A percentile compares a stretch with the other conserved stretches of the same genome.
phyloP scores from a whole-genome alignment of 2,329 filamentous ascomycete genomes.

The Aspergillus persii region DNA sequence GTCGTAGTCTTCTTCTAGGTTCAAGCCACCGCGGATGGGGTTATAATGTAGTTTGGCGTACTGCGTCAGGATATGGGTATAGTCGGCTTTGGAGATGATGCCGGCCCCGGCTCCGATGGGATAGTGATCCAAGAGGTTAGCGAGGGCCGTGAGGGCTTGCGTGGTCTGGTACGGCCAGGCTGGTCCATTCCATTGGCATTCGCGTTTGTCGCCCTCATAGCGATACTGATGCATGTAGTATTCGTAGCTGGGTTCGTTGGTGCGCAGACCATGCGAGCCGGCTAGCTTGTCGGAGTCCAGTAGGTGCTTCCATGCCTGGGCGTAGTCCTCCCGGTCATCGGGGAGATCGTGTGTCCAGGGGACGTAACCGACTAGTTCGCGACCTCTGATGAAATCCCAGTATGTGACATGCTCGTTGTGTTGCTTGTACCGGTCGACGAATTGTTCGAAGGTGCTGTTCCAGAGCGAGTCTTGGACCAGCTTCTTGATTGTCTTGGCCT shows the following conservation, averaged over 20 bases:
- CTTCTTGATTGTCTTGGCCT: constrained; percentile 36
- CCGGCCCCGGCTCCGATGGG: constrained; percentile 20
- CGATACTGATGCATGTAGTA: constrained; percentile 41
- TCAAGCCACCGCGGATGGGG: constrained; percentile 26
- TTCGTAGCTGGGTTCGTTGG: constrained; percentile 45
- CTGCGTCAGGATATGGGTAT: constrained; percentile 35
- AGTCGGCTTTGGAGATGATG: constrained; percentile 28
- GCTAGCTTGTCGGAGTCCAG: constrained; percentile 34
- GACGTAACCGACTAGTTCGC: constrained; percentile 45
- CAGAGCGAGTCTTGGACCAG: constrained; percentile 42
- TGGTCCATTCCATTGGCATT: constrained; percentile 49
- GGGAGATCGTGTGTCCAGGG: constrained; percentile 46
- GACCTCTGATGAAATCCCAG: constrained; percentile 39
- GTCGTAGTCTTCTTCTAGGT: constrained; percentile 47
- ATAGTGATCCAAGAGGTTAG: constrained; percentile 46
- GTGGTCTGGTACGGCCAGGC: constrained; percentile 47
- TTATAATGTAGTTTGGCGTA: constrained; percentile 45
- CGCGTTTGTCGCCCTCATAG: constrained; percentile 35
- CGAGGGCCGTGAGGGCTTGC: constrained; percentile 40
- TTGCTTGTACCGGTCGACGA: constrained; percentile 44
- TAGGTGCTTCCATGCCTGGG: constrained; percentile 26
- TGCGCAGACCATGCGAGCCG: constrained; percentile 40
- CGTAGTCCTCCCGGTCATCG: constrained; percentile 38
- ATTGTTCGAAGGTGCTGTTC: constrained; percentile 46
- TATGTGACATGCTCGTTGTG: constrained; percentile 38